These are phyloP conservation scores for Thalassia testudinum DNA, from an alignment of 116 monocot species.

Conservation along the genomic window DNA sequence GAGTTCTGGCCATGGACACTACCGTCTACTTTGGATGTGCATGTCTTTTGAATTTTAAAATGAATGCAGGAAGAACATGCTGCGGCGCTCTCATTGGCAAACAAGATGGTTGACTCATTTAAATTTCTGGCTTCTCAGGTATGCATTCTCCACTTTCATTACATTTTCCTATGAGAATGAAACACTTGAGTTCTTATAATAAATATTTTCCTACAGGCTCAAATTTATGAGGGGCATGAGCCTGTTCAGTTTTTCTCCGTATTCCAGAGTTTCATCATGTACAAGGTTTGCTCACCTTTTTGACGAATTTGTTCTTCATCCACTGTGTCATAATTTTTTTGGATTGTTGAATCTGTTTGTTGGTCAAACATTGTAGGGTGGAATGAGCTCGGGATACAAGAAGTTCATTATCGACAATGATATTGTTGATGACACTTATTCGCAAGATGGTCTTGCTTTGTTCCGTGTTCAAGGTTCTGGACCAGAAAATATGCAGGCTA, in stretches of 20 bases:
- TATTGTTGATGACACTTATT: slow-evolving; percentile 45
- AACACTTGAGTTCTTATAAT: too few relatives aligned
- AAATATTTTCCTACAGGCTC: slow-evolving; percentile 24
- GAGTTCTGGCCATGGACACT: not conserved
- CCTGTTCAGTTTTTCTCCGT: slow-evolving; percentile 70
- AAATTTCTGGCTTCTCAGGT: slow-evolving; percentile 54
- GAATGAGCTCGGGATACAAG: slow-evolving; percentile 56
- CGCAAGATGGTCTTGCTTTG: slow-evolving; percentile 48
- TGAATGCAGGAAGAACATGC: slow-evolving; percentile 41
- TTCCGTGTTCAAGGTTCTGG: slow-evolving; percentile 74
- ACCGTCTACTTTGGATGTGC: not conserved
- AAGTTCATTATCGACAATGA: slow-evolving; percentile 35
- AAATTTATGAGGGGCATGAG: slow-evolving; percentile 83
- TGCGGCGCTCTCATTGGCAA: slow-evolving; percentile 38
- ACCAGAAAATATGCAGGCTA: slow-evolving; percentile 85
- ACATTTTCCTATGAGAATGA: too few relatives aligned
- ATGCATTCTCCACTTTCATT: not conserved
- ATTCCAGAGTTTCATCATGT: slow-evolving; percentile 74
- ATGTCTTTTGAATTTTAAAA: not conserved
- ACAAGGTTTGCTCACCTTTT: slow-evolving; percentile 26
- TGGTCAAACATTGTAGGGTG: slow-evolving; percentile 53
- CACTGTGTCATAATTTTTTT: not conserved
- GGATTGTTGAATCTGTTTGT: not conserved
- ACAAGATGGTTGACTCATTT: slow-evolving; percentile 47
- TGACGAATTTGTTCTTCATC: not conserved